phyloP scores from a whole-genome alignment of 768 basidiomycete species.

The Auriculariales sp. region DNA sequence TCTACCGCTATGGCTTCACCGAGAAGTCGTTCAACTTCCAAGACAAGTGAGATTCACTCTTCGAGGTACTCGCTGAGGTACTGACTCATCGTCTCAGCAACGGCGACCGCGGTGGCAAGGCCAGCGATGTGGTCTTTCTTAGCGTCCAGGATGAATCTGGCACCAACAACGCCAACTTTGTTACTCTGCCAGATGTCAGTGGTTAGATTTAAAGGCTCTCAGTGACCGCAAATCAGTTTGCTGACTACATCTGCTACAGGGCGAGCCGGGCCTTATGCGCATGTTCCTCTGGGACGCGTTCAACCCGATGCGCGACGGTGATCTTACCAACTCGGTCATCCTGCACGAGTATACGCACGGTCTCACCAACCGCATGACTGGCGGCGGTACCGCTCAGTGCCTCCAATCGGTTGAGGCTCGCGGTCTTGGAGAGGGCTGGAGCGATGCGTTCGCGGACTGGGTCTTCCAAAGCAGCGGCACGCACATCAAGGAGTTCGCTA shows the following conservation, averaged over 20 bases:
- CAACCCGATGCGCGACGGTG: constrained; percentile 17
- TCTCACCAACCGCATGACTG: constrained; percentile 28
- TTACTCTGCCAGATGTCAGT: neutral
- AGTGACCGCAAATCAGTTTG: no score
- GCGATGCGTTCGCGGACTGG: constrained; percentile 19
- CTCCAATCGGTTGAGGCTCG: constrained; percentile 14
- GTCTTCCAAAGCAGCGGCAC: constrained; percentile 3
- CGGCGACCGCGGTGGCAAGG: constrained; percentile 34
- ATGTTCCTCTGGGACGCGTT: constrained; percentile 18
- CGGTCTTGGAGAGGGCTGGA: constrained; percentile 28
- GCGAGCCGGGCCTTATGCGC: constrained; percentile 10
- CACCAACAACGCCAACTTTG: constrained; percentile 18
- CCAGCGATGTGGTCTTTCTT: constrained; percentile 32
- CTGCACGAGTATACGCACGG: constrained; percentile 23
- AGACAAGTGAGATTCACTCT: no score
- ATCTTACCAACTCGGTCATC: constrained; percentile 22
- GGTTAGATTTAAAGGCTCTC: constrained; percentile 20
- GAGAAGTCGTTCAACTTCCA: constrained; percentile 19
- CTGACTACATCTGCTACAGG: constrained; percentile 19
- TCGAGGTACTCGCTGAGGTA: no score
- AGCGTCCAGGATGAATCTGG: constrained; percentile 35
- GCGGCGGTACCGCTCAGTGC: constrained; percentile 12
- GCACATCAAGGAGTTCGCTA: constrained; percentile 3
- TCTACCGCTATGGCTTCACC: constrained; percentile 7
- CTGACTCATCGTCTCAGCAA: no score